Conservation (phyloP, 106 monocot genomes). For the Acorus calamus region DNA sequence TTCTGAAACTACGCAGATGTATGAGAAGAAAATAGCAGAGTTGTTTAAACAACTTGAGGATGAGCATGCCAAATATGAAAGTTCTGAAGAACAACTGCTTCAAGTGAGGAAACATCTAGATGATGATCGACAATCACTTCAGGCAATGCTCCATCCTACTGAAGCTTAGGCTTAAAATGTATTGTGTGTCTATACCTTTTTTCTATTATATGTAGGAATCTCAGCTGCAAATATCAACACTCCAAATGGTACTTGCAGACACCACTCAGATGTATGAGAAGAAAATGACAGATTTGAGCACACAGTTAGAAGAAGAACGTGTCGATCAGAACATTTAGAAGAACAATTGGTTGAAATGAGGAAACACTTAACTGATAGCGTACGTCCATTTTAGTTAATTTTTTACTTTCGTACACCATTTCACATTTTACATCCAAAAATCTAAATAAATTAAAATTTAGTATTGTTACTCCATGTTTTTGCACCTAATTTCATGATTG, state of each 20-base stretch:
- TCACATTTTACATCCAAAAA: no score
- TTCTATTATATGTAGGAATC: constrained; percentile 34
- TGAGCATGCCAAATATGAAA: constrained; percentile 18
- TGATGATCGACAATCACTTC: constrained; percentile 22
- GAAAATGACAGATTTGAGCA: constrained; percentile 35
- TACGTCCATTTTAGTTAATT: constrained; percentile 32
- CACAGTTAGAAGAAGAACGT: constrained; percentile 35
- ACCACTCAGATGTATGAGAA: constrained; percentile 57
- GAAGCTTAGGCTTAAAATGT: no score
- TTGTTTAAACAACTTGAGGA: constrained; percentile 38
- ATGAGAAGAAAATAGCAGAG: constrained; percentile 48
- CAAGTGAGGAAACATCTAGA: constrained; percentile 12
- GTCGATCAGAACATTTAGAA: constrained; percentile 27
- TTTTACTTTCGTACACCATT: not conserved
- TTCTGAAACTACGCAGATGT: constrained; percentile 47
- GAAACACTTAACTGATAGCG: constrained; percentile 19
- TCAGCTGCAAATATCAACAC: constrained; percentile 37
- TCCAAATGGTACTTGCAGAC: constrained; percentile 46
- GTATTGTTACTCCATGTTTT: no score
- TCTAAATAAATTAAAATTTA: no score
- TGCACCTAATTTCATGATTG: no score
- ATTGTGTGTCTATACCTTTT: no score
- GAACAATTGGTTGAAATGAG: constrained; percentile 15
- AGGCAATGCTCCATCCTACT: constrained; percentile 17
- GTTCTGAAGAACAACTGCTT: constrained; percentile 33